Conservation (phyloP, 73 alveolate genomes). For the Symbiodinium pilosum region DNA sequence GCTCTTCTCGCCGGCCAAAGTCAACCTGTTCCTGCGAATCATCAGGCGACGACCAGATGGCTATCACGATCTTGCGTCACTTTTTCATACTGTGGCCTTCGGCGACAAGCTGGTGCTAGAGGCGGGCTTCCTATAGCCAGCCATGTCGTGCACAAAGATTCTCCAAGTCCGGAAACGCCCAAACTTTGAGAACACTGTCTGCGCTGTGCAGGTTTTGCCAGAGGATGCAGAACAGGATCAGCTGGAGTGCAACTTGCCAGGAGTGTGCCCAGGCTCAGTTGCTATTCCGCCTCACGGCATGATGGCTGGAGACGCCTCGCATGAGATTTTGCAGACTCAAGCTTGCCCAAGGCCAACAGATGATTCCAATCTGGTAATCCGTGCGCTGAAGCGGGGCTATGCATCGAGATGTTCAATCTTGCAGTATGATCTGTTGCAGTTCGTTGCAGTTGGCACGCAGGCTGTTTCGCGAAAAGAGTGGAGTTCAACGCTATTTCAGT, state of each 20-base stretch:
- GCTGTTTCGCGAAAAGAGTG: constrained; percentile 90
- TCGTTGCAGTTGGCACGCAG: not conserved
- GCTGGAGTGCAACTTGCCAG: constrained; percentile 86
- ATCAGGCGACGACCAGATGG: constrained; percentile 59
- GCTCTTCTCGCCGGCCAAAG: constrained; percentile 94
- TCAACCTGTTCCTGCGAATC: constrained; percentile 76
- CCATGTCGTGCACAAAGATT: too few species aligned
- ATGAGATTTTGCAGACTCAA: too few species aligned
- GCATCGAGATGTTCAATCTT: not conserved
- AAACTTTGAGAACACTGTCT: too few species aligned
- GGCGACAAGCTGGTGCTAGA: constrained; percentile 63
- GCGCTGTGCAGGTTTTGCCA: constrained; percentile 44
- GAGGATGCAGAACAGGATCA: constrained; percentile 47
- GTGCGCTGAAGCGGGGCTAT: constrained; percentile 37
- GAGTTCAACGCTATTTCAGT: constrained; percentile 31
- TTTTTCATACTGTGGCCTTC: constrained; percentile 85
- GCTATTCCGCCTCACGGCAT: too few species aligned
- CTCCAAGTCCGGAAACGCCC: too few species aligned
- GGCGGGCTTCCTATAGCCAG: not conserved
- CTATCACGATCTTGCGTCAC: constrained; percentile 82
- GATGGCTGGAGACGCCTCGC: too few species aligned
- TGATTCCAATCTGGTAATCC: constrained; percentile 80
- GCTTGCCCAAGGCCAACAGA: constrained; percentile 86
- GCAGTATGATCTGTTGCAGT: too few species aligned
- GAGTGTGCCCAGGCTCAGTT: too few species aligned